A percentile compares a stretch with the other conserved stretches of the same genome.
phyloP scores from a whole-genome alignment of 208 protist genomes.

The Leishmania amazonensis region DNA sequence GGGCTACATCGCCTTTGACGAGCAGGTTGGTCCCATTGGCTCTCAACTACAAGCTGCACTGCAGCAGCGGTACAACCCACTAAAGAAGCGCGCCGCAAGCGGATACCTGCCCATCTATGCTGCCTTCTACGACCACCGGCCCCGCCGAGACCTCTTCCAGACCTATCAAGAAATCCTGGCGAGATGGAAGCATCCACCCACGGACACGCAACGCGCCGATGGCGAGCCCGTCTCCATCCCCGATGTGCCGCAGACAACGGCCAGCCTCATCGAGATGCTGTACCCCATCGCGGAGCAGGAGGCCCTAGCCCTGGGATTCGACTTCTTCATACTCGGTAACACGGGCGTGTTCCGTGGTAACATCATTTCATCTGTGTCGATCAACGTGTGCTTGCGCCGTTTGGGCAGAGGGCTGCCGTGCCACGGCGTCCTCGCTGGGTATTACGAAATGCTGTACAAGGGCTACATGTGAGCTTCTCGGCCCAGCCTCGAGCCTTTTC shows the following conservation, averaged over 20 bases:
- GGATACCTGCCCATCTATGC: slow-evolving; percentile 8
- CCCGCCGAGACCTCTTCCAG: neutral
- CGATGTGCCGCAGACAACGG: neutral
- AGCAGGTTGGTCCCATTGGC: slow-evolving; percentile 10
- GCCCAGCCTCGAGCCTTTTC: neutral
- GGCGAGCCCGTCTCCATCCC: neutral
- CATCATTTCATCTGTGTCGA: slow-evolving; percentile 7
- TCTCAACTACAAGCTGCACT: slow-evolving; percentile 13
- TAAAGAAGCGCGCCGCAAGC: neutral
- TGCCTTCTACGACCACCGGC: slow-evolving; percentile 18
- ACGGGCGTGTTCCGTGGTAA: slow-evolving; percentile 27
- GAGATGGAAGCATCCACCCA: neutral
- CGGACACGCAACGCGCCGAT: neutral
- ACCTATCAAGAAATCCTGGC: neutral
- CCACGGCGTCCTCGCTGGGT: slow-evolving; percentile 18
- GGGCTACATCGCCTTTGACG: slow-evolving; percentile 18
- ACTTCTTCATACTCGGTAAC: slow-evolving; percentile 33
- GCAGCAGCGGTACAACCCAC: slow-evolving; percentile 9
- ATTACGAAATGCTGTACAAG: slow-evolving; percentile 28
- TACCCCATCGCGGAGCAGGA: slow-evolving; percentile 26
- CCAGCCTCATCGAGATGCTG: slow-evolving; percentile 1
- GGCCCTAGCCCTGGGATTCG: slow-evolving; percentile 17
- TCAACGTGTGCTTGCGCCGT: slow-evolving; percentile 26
- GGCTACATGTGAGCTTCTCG: slow-evolving; percentile 9
- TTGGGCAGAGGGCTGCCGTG: slow-evolving; percentile 25